Evolutionary conservation across 192 early-diverging fungal species (phyloP), one percentile per base, ranked within the genome.

Genomic region (Tieghemiomyces parasiticus): DNA sequence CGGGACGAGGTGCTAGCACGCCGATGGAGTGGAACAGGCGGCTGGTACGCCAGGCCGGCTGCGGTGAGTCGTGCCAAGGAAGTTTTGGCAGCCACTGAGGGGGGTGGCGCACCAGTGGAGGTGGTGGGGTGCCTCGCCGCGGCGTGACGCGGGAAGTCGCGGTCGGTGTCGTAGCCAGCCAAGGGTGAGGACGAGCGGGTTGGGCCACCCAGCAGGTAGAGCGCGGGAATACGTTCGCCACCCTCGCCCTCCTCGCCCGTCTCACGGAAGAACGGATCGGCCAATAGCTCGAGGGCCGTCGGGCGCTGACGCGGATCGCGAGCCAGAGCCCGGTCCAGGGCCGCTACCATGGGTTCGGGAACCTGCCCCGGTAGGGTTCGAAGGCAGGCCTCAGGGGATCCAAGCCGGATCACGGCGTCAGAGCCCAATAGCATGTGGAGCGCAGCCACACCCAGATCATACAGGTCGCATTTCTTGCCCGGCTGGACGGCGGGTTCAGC

Each of bases 201-300:
- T 60, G 34, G 61, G 56, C 30, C 8, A 32, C 63, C 65, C 26
- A 60, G 62, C 25, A 70, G 58, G 14, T 56, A 56, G 14, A 56
- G 34, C 16, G 54, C 54, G 14, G 54, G 54, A 24, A 56, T 56
- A 14, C 54, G 54, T 29, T 35, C 54, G 20, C 10, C 34, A 29
- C 14, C 13, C 32, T n/a, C n/a, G n/a, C n/a, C n/a, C n/a, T 56
- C 54, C 20, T 56, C 54, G 30, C 52, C 61, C 24, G 65, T 82
- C 32, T 80, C 73, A 28, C 62, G 61, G 44, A 91, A 86, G 35
- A 89, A 84, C 25, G 85, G 71, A 52, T 88, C 73, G 16, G 79
- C 81, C 33, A 91, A 72, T 0, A 88, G 65, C 52, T 89, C 87
- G 58, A 87, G 66, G 0, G 88, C 87, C 38, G 81, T 85, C 9